Base-by-base conservation (phyloP, 2,329 filamentous ascomycete genomes). In the Cyclaneusma minus region DNA sequence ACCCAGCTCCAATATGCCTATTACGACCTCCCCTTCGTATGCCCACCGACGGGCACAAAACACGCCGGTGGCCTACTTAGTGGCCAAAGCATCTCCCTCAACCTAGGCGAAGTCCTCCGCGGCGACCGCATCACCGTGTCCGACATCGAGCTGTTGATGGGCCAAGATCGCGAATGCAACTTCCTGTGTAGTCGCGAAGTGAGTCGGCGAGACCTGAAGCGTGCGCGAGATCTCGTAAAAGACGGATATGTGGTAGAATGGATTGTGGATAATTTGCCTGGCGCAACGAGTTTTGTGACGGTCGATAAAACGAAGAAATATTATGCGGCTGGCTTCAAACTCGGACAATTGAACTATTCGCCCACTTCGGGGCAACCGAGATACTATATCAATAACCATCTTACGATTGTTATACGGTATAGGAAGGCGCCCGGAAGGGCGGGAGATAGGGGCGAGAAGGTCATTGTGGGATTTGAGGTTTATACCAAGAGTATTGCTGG, bases 1-100 rank as follows among this genome's bases (percentile, higher is more conserved):
- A 89, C 80, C 6, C 77, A 89, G 48, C 59, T 92, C n/a, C 82
- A 91, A 50, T 91, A 84, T 66, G 82, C 82, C 39, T 92, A 87
- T 56, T 80, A 77, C 48, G 79, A 89, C 41, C 70, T 91, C 2
- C 82, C 83, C 6, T 92, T 91, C 48, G 78, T 87, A 28, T 91
- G 82, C 44, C 78, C 79, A 7, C 77, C 80, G 2, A 79, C 72
- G 6, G 79, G 79, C 25, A 62, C 68, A 34, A 62, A 58, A 35
- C 68, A 69, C 38, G 61, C 65, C 27, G 76, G 74, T 19, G 68
- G 71, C 11, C 63, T 85, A 30, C 64, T 81, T 28, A 80, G 76
- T 36, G 80, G 82, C 24, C 68, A 83, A 47, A 81, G 68, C 45
- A 68, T 91, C 29, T 72, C 80, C 2, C 63, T 92, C 24, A 92